Percentiles rank a stretch among this genome's conserved stretches.
Conservation (phyloP, 2,329 filamentous ascomycete species). For the Venturia pyrina region DNA sequence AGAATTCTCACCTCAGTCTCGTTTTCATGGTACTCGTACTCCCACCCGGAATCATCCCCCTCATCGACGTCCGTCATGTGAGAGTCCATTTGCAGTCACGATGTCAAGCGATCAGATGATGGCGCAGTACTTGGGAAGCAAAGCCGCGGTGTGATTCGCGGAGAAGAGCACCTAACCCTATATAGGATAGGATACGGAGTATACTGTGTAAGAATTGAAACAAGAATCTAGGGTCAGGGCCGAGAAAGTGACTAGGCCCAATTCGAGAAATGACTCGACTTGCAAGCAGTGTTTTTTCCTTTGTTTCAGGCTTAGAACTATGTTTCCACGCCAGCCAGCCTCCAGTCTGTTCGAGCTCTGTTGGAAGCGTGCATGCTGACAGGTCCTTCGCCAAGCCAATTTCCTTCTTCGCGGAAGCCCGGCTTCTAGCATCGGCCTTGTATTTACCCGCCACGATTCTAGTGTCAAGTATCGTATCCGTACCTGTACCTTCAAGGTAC, state of each 20-base stretch:
- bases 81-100: conserved; percentile 4
- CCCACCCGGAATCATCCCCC: conserved; percentile 37
- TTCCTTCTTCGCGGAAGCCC: not conserved
- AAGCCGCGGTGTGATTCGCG: not conserved
- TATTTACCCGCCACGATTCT: not conserved
- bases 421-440: not conserved
- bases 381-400: not conserved
- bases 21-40: conserved; percentile 48
- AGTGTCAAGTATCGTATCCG: no score
- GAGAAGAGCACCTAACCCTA: no score
- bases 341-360: no score
- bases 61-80: conserved; percentile 8
- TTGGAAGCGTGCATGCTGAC: not conserved
- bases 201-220: not conserved
- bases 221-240: not conserved
- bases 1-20: conserved; percentile 33
- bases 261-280: not conserved
- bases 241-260: not conserved
- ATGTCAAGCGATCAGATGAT: conserved; percentile 18
- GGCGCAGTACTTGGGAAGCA: not conserved
- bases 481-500: no score
- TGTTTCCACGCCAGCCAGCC: no score
- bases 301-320: no score
- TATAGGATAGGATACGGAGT: no score
- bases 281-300: no score